phyloP scores from a whole-genome alignment of 1,284 basidiomycete species.

The Rhizoctonia solani region DNA sequence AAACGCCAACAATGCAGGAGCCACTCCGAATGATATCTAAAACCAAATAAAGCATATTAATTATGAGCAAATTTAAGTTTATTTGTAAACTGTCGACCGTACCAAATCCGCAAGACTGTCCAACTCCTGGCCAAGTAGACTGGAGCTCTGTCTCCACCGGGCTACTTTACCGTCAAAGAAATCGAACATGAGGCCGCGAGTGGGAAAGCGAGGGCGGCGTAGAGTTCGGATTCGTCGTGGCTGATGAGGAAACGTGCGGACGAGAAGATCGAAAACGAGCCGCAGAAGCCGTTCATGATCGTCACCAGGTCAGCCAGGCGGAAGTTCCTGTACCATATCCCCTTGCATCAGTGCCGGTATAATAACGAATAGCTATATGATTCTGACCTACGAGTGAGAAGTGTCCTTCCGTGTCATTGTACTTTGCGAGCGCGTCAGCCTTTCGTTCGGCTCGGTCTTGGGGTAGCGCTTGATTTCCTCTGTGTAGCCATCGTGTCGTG shows the following conservation, averaged over 20 bases:
- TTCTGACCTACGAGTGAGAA: constrained; percentile 90
- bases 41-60: not conserved
- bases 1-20: constrained; percentile 91
- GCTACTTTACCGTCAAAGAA: constrained; percentile 98
- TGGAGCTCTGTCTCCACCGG: constrained; percentile 92
- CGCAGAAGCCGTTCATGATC: constrained; percentile 99
- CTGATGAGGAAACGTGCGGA: constrained; percentile 87
- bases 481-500: constrained; percentile 16
- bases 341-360: not conserved
- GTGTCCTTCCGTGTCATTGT: constrained; percentile 86
- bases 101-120: constrained; percentile 96
- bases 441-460: constrained; percentile 43
- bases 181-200: constrained; percentile 98
- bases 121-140: constrained; percentile 97
- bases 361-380: constrained; percentile 9
- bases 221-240: constrained; percentile 78
- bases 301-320: constrained; percentile 97
- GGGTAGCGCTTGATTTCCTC: not conserved
- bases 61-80: not conserved
- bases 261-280: constrained; percentile 92
- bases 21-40: constrained; percentile 96
- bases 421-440: constrained; percentile 74
- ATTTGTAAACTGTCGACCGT: constrained; percentile 44
- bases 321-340: constrained; percentile 87
- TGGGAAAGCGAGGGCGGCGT: constrained; percentile 86